A percentile compares a stretch with the other conserved stretches of the same genome.
phyloP scores from a whole-genome alignment of 805 yeast genomes.

The Candida pini region DNA sequence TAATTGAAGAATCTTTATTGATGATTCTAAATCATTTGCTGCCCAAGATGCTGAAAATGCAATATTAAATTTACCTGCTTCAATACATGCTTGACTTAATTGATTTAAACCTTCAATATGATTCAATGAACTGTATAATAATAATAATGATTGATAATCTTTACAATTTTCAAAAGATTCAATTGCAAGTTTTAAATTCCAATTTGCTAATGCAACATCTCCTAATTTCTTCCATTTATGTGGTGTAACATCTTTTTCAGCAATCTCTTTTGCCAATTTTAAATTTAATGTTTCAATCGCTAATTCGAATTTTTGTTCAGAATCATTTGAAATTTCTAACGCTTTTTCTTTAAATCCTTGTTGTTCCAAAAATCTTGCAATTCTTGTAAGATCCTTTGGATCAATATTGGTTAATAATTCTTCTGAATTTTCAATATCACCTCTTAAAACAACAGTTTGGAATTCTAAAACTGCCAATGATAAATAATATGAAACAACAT shows the following conservation, averaged over 20 bases:
- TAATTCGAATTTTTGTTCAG: constrained; percentile 87
- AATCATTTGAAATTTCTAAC: constrained; percentile 72
- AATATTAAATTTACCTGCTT: constrained; percentile 76
- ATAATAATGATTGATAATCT: constrained; percentile 76
- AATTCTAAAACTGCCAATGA: constrained; percentile 87
- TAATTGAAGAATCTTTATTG: constrained; percentile 58
- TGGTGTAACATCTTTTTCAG: constrained; percentile 46
- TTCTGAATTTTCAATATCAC: constrained; percentile 82
- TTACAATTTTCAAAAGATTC: constrained; percentile 72
- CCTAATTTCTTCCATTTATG: constrained; percentile 91
- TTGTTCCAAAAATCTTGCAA: constrained; percentile 89
- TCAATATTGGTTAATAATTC: constrained; percentile 58
- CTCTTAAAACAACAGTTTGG: constrained; percentile 92
- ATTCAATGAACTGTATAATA: constrained; percentile 78
- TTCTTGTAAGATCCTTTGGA: constrained; percentile 62
- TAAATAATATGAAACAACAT: constrained; percentile 72
- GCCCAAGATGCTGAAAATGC: constrained; percentile 93
- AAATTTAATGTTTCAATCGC: constrained; percentile 75
- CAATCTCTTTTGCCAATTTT: constrained; percentile 63
- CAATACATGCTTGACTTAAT: constrained; percentile 63
- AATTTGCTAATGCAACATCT: constrained; percentile 71
- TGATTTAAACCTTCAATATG: constrained; percentile 52
- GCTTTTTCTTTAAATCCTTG: constrained; percentile 88
- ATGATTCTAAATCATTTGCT: constrained; percentile 61
- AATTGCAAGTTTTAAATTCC: constrained; percentile 78